Evolutionary conservation across 768 basidiomycete species (phyloP).

Genomic region (Phaffia tasmanica): DNA sequence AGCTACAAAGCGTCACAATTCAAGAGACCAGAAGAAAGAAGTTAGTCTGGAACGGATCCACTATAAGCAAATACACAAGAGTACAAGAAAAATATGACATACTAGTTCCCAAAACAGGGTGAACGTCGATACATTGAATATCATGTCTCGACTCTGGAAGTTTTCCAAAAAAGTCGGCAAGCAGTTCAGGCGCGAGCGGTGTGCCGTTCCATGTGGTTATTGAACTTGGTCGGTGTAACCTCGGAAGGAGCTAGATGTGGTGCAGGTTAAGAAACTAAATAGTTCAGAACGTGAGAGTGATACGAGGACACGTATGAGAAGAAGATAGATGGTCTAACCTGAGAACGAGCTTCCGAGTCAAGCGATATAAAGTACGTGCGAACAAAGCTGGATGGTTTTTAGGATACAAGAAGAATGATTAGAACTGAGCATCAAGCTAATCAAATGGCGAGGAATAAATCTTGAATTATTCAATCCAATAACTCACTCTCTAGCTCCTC

Average conservation of each 20-base stretch:
- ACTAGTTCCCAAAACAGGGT: slow-evolving; percentile 26
- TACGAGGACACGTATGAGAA: background rate
- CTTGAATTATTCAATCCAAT: no score
- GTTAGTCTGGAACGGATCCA: no score
- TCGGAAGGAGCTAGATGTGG: slow-evolving; percentile 5
- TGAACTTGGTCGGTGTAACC: slow-evolving; percentile 12
- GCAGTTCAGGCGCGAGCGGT: slow-evolving; percentile 17
- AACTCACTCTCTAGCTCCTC: slow-evolving; percentile 26
- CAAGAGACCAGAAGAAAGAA: background rate
- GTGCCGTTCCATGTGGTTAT: slow-evolving; percentile 23
- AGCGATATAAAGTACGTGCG: slow-evolving; percentile 22
- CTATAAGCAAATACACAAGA: no score
- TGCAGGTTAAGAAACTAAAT: background rate
- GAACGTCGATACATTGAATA: slow-evolving; percentile 25
- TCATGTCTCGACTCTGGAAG: slow-evolving; percentile 21
- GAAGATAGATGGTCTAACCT: background rate
- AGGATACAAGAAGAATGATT: background rate
- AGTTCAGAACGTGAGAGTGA: background rate
- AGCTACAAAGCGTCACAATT: background rate
- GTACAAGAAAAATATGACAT: background rate
- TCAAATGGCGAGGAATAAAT: no score
- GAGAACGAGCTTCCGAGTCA: slow-evolving; percentile 10
- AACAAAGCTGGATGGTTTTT: slow-evolving; percentile 18
- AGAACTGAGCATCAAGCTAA: background rate
- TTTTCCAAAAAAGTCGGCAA: slow-evolving; percentile 19